Percentiles rank a stretch among this genome's conserved stretches.
Conservation (phyloP, 495 filamentous ascomycete species). For the Trichoderma virens region DNA sequence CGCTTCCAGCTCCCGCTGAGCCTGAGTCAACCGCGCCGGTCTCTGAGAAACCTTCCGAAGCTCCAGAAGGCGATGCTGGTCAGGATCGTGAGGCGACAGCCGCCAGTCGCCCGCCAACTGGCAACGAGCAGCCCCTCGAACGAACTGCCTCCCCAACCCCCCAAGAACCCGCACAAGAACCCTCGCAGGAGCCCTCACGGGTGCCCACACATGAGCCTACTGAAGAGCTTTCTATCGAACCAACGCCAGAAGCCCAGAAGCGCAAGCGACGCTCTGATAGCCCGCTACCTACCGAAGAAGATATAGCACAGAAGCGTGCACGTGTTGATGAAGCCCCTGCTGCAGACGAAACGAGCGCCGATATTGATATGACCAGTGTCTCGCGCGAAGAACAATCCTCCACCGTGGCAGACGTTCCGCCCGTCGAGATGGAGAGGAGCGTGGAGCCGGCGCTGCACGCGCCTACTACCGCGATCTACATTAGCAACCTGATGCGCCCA, state of each 20-base stretch:
- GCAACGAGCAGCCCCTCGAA: slow-evolving; percentile 18
- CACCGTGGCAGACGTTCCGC: slow-evolving; percentile 19
- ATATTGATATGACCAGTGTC: neutral
- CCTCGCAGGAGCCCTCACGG: too few species aligned
- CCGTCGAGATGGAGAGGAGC: slow-evolving; percentile 19
- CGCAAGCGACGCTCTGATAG: slow-evolving; percentile 67
- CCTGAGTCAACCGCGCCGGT: neutral
- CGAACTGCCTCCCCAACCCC: slow-evolving; percentile 12
- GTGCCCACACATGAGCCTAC: too few species aligned
- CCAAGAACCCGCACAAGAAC: slow-evolving; percentile 15
- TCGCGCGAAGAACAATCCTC: slow-evolving; percentile 12
- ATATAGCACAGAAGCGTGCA: slow-evolving; percentile 35
- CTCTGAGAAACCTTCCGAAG: slow-evolving; percentile 7
- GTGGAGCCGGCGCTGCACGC: slow-evolving; percentile 68
- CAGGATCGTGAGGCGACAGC: neutral
- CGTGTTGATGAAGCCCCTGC: slow-evolving; percentile 19
- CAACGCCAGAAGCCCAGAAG: slow-evolving; percentile 44
- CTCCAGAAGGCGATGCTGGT: neutral
- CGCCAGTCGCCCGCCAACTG: slow-evolving; percentile 13
- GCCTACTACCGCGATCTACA: slow-evolving; percentile 81
- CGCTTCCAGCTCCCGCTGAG: neutral
- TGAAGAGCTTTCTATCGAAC: slow-evolving; percentile 15
- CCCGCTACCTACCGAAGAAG: slow-evolving; percentile 49
- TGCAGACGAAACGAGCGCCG: neutral
- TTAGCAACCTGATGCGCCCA: slow-evolving; percentile 84